Evolutionary conservation across 352 stramenopile genomes (phyloP).

Genomic region (Globisporangium viniferum): DNA sequence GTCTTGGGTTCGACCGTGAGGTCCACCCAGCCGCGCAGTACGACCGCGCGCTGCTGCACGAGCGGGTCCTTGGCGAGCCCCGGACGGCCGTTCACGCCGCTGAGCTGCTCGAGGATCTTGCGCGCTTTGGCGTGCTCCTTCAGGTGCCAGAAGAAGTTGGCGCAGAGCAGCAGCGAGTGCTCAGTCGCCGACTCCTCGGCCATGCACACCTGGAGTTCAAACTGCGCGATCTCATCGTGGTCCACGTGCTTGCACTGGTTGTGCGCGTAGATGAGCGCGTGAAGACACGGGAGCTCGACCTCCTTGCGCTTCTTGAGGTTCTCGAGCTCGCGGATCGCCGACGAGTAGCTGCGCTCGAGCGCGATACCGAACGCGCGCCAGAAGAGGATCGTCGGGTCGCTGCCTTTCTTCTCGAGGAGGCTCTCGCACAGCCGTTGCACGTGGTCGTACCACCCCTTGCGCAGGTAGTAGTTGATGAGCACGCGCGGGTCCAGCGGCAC

Average conservation of each 20-base stretch:
- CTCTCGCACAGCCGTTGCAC: constrained; percentile 79
- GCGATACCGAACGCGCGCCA: constrained; percentile 84
- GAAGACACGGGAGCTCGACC: constrained; percentile 75
- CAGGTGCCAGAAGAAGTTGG: constrained; percentile 80
- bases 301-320: constrained; percentile 75
- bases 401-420: constrained; percentile 80
- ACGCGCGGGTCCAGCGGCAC: constrained; percentile 51
- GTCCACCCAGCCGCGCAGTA: constrained; percentile 76
- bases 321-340: constrained; percentile 84
- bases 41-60: constrained; percentile 43
- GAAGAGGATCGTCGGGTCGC: constrained; percentile 76
- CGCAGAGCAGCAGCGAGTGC: constrained; percentile 55
- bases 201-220: constrained; percentile 78
- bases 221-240: constrained; percentile 72
- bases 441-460: constrained; percentile 86
- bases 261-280: constrained; percentile 76
- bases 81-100: constrained; percentile 21
- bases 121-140: constrained; percentile 56
- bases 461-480: constrained; percentile 87
- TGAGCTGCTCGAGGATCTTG: constrained; percentile 68
- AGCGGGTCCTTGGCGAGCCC: constrained; percentile 22
- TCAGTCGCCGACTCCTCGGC: constrained; percentile 67
- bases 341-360: constrained; percentile 73
- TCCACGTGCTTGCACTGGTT: constrained; percentile 76
- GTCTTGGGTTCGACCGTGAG: constrained; percentile 65